Evolutionary conservation across 2,329 filamentous ascomycete genomes (phyloP).

Genomic region (Didymella keratinophila): DNA sequence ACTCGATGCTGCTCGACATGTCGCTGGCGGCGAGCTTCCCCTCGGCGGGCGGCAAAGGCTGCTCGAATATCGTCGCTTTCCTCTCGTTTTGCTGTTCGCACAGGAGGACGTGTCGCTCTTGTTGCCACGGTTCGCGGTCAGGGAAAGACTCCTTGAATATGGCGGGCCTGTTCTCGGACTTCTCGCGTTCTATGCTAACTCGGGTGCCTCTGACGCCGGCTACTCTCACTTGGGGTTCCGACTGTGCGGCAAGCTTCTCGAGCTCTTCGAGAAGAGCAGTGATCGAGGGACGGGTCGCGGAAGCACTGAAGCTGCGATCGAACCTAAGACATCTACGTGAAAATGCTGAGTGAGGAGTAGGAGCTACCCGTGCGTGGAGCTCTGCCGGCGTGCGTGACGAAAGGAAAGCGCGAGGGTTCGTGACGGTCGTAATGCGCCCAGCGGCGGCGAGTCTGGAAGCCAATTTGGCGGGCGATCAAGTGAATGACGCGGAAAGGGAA

Average conservation of each 20-base stretch:
- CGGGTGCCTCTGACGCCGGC: neutral
- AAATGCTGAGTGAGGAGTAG: slow-evolving; percentile 4
- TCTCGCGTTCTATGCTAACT: neutral
- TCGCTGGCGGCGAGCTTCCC: neutral
- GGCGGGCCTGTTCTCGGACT: too few relatives aligned
- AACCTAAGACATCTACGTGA: neutral
- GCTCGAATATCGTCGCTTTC: neutral
- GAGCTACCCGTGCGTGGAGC: neutral
- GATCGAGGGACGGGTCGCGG: neutral
- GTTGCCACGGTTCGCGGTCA: slow-evolving; percentile 21
- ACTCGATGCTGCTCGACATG: slow-evolving; percentile 79
- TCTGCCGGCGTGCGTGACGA: slow-evolving; percentile 21
- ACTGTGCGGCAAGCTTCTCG: slow-evolving; percentile 5
- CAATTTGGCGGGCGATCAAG: slow-evolving; percentile 37
- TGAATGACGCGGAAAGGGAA: slow-evolving; percentile 14
- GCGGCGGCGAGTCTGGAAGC: slow-evolving; percentile 34
- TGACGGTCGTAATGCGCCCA: slow-evolving; percentile 39
- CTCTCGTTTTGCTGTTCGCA: neutral
- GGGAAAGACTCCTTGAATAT: neutral
- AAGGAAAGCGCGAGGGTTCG: slow-evolving; percentile 25
- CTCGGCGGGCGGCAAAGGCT: neutral
- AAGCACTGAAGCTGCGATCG: slow-evolving; percentile 3
- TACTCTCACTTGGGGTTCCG: neutral
- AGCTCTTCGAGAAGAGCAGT: slow-evolving; percentile 6
- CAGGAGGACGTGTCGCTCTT: neutral